These are phyloP conservation scores for Metschnikowia amazonensis DNA, from an alignment of 805 yeast species.

Conservation along the genomic window DNA sequence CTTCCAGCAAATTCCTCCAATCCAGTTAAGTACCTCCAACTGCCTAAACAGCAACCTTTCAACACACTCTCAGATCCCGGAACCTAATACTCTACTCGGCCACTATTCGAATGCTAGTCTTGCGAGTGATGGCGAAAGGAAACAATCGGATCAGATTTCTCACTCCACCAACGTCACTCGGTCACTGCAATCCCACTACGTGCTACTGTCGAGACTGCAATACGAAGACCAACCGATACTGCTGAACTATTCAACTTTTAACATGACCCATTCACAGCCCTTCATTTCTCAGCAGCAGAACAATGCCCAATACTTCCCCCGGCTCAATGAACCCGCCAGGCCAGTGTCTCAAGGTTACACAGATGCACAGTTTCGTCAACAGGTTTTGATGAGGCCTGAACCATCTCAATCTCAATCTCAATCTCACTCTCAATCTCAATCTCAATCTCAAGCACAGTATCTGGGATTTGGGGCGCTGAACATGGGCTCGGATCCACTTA, in stretches of 20 bases:
- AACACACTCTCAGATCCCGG: neutral
- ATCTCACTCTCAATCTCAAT: too few species aligned
- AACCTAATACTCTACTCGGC: neutral
- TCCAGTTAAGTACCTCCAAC: neutral
- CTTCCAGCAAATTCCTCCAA: conserved; percentile 2
- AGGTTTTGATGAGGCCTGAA: conserved; percentile 1
- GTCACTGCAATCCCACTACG: neutral
- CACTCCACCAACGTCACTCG: neutral
- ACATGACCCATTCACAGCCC: neutral
- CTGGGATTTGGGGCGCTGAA: neutral
- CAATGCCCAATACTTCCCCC: neutral
- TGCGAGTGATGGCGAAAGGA: neutral
- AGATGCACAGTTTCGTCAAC: conserved; percentile 5
- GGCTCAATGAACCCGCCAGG: conserved; percentile 3
- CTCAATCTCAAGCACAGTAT: conserved; percentile 5
- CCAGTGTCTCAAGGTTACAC: conserved; percentile 4
- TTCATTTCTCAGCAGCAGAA: neutral
- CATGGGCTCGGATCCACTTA: neutral
- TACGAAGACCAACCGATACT: neutral
- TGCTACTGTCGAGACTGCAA: conserved; percentile 4
- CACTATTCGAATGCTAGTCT: neutral
- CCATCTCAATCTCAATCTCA: too few species aligned
- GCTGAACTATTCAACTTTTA: neutral
- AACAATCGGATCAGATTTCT: neutral
- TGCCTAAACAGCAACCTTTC: neutral